Evolutionary conservation across 1,284 basidiomycete genomes (phyloP), one percentile per base, ranked within the genome.

Genomic region (Vanrija sp.): DNA sequence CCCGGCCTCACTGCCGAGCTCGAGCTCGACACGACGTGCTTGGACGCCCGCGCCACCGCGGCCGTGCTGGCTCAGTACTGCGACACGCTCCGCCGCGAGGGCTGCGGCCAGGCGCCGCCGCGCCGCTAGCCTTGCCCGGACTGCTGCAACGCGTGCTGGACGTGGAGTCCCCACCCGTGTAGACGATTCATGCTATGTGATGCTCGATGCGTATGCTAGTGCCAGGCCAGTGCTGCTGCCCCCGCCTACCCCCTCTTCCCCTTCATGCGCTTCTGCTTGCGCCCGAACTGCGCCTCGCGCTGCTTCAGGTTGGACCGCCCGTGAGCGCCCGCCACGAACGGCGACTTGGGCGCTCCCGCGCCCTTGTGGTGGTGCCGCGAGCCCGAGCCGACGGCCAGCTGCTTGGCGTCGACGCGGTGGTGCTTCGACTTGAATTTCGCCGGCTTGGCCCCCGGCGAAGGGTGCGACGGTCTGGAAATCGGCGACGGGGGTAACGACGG

Each of bases 1-100:
- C 38, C 46, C 6, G 61, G 65, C 4, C 47, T 70, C n/a, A 42
- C 52, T n/a, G 65, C 62, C 37, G 67, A 71, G 53, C 65, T 55
- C 39, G 67, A 71, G 56, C 54, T 71, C 15, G 63, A 68, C 42
- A 69, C 64, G 22, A 59, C 58, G 9, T 31, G 25, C 6, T 31
- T 67, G 24, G 54, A 59, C 12, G 38, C 56, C 6, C 44, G 41
- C n/a, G 53, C 57, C 16, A 54, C 63, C 8, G 63, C 63, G 14
- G 57, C 53, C 14, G 51, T 62, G 22, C 47, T 71, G 23, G 62
- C 55, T 3, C 66, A 68, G 51, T 71, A 65, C 49, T 57, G 55
- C 9, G 66, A 69, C 45, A 51, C 53, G 39, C 53, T 66, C 46
- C 60, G 63, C 36, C 25, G 31, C 18, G 48, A 49, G 19, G 67